phyloP scores from a whole-genome alignment of 2,329 filamentous ascomycete species.

The Phyllosticta ampelicida region DNA sequence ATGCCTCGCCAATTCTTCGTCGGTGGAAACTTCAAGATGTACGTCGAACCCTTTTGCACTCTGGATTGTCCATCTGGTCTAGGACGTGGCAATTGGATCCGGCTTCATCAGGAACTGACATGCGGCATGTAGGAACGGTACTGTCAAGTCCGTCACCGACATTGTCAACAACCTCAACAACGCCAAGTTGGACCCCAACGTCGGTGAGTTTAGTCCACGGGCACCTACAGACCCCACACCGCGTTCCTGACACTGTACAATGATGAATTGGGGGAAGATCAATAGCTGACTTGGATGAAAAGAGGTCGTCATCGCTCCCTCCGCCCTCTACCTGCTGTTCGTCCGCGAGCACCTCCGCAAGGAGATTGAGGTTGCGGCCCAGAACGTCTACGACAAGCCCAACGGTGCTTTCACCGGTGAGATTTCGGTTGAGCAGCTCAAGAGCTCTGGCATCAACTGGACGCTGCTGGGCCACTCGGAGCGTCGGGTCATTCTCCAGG shows the following conservation, averaged over 20 bases:
- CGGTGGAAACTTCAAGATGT: conserved; percentile 99
- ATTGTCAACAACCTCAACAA: conserved; percentile 86
- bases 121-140: conserved; percentile 66
- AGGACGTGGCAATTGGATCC: background rate
- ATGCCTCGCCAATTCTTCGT: conserved; percentile 97
- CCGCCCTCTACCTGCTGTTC: conserved; percentile 79
- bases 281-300: background rate
- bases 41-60: conserved; percentile 26
- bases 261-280: background rate
- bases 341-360: conserved; percentile 67
- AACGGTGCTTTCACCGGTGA: conserved; percentile 96
- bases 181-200: conserved; percentile 65
- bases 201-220: conserved; percentile 44
- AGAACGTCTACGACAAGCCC: conserved; percentile 97
- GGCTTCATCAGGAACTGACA: conserved; percentile 6
- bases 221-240: background rate
- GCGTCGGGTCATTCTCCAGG: conserved; percentile 78
- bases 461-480: conserved; percentile 89
- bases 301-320: conserved; percentile 94
- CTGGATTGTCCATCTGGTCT: conserved; percentile 1
- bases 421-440: conserved; percentile 83
- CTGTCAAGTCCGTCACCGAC: conserved; percentile 74
- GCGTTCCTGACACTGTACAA: conserved; percentile 9
- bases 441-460: conserved; percentile 83
- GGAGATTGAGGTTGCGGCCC: conserved; percentile 76